Base-by-base conservation (phyloP, 2,329 filamentous ascomycete genomes). In the Triangularia verruculosa region DNA sequence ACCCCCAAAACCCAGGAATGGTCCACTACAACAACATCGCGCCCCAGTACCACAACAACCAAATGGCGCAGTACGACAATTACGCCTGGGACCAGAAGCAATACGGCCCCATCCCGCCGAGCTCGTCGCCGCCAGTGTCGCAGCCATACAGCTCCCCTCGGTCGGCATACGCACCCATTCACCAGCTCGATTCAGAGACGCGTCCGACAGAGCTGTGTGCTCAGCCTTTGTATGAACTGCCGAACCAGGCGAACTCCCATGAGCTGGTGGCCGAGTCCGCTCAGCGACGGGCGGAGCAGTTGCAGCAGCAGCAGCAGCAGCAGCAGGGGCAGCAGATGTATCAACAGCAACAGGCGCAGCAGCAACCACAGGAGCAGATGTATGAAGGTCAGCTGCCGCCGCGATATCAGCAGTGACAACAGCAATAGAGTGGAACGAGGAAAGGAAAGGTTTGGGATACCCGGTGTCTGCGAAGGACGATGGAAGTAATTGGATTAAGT, bases 231-330 rank as follows among this genome's bases (percentile, higher is more conserved):
- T 74, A 74, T 59, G 76, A 78, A 67, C 66, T 78, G 61, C 69
- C 76, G 0, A 71, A 69, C 1, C 72, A 75, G 66, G 54, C 64
- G 5, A 70, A 69, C 39, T 71, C 71, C 0, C 70, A 74, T 52
- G 77, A 79, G 66, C 68, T 78, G 64, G 70, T 75, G 65, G 76
- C 73, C 0, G 74, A 77, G 20, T 25, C 30, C 6, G 57, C 61
- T 2, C 17, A 27, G n/a, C 34, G 54, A 34, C 51, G 24, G 11
- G n/a, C 22, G 12, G 32, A 47, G 20, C 32, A 52, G 34, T 27
- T 28, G 5, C 17, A 43, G 22, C 32, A 57, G 54, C 22, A 24
- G 32, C 8, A 11, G 30, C 28, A 11, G 17, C 24, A 39, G 15
- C 34, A 39, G 15, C 25, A 27, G n/a, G 6, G 39, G 34, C 34